Percentiles rank a stretch among this genome's conserved stretches.
Conservation (phyloP, 345 rosid species). For the Kandelia obovata region DNA sequence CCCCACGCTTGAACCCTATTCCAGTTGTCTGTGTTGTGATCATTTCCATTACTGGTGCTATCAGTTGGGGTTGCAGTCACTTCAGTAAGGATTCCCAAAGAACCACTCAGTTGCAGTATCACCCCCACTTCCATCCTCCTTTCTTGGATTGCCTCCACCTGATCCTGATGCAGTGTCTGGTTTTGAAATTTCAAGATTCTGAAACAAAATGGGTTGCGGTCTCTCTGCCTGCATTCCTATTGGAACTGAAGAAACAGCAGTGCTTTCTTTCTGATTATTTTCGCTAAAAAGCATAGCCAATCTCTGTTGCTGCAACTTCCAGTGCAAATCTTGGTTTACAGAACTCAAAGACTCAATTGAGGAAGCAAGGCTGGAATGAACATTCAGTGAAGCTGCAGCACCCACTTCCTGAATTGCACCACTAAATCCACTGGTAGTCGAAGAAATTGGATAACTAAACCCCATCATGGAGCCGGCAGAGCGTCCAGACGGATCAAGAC, state of each 20-base stretch:
- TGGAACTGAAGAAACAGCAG: slow-evolving; percentile 22
- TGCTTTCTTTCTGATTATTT: slow-evolving; percentile 32
- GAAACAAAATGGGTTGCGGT: slow-evolving; percentile 61
- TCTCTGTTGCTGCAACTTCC: slow-evolving; percentile 89
- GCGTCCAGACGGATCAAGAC: slow-evolving; percentile 46
- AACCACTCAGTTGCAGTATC: slow-evolving; percentile 53
- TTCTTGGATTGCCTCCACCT: slow-evolving; percentile 30
- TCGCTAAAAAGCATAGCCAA: slow-evolving; percentile 59
- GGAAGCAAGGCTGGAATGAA: slow-evolving; percentile 61
- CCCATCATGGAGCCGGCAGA: slow-evolving; percentile 43
- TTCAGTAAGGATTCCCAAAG: slow-evolving; percentile 52
- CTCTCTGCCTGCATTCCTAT: slow-evolving; percentile 38
- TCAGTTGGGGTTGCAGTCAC: slow-evolving; percentile 36
- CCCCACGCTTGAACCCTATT: slow-evolving; percentile 42
- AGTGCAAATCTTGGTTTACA: slow-evolving; percentile 88
- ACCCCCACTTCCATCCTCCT: slow-evolving; percentile 23
- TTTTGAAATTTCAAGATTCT: slow-evolving; percentile 50
- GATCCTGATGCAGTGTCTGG: slow-evolving; percentile 16
- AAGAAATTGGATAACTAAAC: slow-evolving; percentile 39
- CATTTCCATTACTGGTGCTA: slow-evolving; percentile 32
- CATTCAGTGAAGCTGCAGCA: slow-evolving; percentile 43
- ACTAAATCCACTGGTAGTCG: slow-evolving; percentile 14
- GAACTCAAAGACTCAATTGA: slow-evolving; percentile 86
- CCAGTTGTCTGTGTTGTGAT: slow-evolving; percentile 27
- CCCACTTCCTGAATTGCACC: slow-evolving; percentile 43